A percentile compares a stretch with the other conserved stretches of the same genome.
These are phyloP conservation scores for Volutella citrinella DNA, from an alignment of 2,329 filamentous ascomycete genomes.

Conservation along the genomic window DNA sequence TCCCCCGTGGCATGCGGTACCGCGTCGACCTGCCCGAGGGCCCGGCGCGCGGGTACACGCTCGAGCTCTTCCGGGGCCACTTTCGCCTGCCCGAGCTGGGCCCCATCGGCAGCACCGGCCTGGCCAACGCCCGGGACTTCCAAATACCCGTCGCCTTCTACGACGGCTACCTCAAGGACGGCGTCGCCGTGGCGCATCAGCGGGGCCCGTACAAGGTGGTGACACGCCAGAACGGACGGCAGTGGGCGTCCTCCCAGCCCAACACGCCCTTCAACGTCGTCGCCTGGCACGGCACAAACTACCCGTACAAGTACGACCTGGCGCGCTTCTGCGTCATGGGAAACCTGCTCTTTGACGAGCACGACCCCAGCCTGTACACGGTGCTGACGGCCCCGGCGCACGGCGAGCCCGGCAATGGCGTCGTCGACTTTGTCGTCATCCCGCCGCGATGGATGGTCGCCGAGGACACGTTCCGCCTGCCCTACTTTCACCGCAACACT, in stretches of 20 bases:
- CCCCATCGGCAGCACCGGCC: conserved; percentile 68
- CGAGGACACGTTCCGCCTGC: conserved; percentile 68
- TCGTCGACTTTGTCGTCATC: conserved; percentile 72
- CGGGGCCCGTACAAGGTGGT: conserved; percentile 54
- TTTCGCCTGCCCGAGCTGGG: conserved; percentile 68
- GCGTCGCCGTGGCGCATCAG: conserved; percentile 33
- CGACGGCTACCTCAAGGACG: too few relatives aligned
- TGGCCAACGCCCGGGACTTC: conserved; percentile 72
- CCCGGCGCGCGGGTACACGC: conserved; percentile 66
- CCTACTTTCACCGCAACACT: conserved; percentile 70
- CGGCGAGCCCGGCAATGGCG: conserved; percentile 57
- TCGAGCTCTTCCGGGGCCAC: conserved; percentile 69
- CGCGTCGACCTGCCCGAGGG: conserved; percentile 62
- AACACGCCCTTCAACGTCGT: conserved; percentile 79
- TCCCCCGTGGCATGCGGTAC: conserved; percentile 70
- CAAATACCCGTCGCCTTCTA: conserved; percentile 66
- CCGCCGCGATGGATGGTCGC: conserved; percentile 68
- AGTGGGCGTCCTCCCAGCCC: conserved; percentile 62
- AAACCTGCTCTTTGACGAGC: conserved; percentile 71
- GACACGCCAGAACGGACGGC: conserved; percentile 64
- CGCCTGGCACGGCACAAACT: conserved; percentile 78
- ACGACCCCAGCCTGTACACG: conserved; percentile 75
- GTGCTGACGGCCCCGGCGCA: conserved; percentile 65
- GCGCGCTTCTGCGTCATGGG: conserved; percentile 75
- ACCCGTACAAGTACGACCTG: conserved; percentile 79